Base-by-base conservation (phyloP, 164 flowering plant species). In the Tetracentron sinense region DNA sequence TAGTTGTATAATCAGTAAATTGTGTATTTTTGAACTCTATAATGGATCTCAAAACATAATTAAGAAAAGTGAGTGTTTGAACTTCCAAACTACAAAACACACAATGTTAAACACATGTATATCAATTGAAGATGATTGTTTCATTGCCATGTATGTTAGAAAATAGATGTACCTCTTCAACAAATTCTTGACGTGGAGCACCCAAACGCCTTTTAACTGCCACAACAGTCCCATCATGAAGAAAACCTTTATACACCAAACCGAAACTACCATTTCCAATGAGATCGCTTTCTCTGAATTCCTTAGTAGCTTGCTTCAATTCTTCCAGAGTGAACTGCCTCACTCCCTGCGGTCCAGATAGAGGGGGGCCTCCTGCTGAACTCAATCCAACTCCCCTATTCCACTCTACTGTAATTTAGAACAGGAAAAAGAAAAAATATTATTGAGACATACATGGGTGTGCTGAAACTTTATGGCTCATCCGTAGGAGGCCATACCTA, bases 211-310 rank as follows among this genome's bases (percentile, higher is more conserved):
- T 74, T 73, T 88, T 88, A 38, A 86, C 71, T 26, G 88, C 92
- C 33, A 86, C 90, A 46, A 88, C 58, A 58, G 81, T 83, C 20
- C 91, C 91, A 72, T 88, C 90, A 52, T 54, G 69, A 53, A 89
- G 86, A 56, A 86, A 67, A 28, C 96, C 96, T 68, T 77, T 85
- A 47, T 78, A 89, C 22, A 81, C 87, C 21, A 70, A 62, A 15
- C 96, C 92, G 55, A 89, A 89, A 23, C 78, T 82, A 53, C 96
- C 92, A 46, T 56, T 54, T 52, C 89, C 92, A 14, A 89, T 81
- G 35, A 85, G 77, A 65, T 73, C 83, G 63, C 54, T 77, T 20
- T 79, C 81, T 68, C 73, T 60, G 67, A 86, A 89, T n/a, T 78
- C 26, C 60, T 69, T 79, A 17, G 90, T 86, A 23, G 90, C 88